Evolutionary conservation across 1,139 yeast genomes (phyloP), one percentile per base, ranked within the genome.

Genomic region (Nakaseomyces kungkrabaensis): DNA sequence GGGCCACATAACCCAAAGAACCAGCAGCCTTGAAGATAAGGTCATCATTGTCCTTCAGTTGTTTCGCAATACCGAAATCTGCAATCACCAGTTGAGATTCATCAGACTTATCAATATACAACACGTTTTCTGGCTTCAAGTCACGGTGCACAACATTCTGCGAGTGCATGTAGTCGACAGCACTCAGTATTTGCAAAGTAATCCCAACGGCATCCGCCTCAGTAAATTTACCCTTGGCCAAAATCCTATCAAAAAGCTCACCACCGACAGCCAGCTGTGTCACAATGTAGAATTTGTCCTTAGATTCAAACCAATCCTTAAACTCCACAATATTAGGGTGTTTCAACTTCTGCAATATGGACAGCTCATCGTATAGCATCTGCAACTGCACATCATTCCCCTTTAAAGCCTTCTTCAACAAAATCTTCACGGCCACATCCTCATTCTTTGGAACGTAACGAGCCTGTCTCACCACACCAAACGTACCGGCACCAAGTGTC

Each of bases 1-100:
- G 97, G 0, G 97, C 96, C 4, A 95, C 96, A 64, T 89, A 89
- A 2, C 96, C 96, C 68, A 88, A 81, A 1, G 95, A 84, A 0
- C 97, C 97, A 0, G 96, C 96, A 46, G 86, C 82, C 29, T 85
- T 74, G 29, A 80, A 83, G 52, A 90, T 73, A 55, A 81, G 75
- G 55, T 87, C 90, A 58, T 80, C 76, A 6, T 67, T 67, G 17
- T 73, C 67, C 52, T 75, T 74, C 57, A 89, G 69, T 54, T 78
- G 74, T 65, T 85, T 86, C 38, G 97, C 96, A 59, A 89, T 88
- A 44, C 97, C 97, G 68, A 89, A 89, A 69, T 89, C 97, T 0
- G 96, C 96, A 56, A 89, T 72, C 3, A 89, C 95, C 37, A 89
- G 73, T 47, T 77, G 78, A 5, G 95, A 82, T 53, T 83, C 74